Evolutionary conservation across 2,329 filamentous ascomycete genomes (phyloP), one percentile per base, ranked within the genome.

Genomic region (Colletotrichum liaoningense): DNA sequence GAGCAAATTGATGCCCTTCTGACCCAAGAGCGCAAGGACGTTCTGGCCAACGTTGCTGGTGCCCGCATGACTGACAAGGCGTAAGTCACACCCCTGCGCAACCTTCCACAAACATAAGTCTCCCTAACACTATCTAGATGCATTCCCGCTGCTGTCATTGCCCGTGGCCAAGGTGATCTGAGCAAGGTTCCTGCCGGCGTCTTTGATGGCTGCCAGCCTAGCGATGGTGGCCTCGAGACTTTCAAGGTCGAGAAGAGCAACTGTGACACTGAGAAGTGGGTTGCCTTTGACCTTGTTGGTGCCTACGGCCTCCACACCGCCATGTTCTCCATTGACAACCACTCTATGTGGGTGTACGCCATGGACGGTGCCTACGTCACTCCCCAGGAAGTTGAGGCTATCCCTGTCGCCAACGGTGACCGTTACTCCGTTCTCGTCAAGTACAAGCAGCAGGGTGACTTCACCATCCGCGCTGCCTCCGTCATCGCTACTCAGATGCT

Each of bases 221-320:
- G 86, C n/a, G 75, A 84, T 4, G 86, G 85, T 1, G 76, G 80
- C 0, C 78, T 78, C 0, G 86, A 88, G 38, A 80, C 86, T 11
- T 83, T 91, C 73, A 63, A 76, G 54, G 52, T 75, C 4, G 63
- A 74, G 66, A 73, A 72, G 56, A 33, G 78, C 79, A 76, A 81
- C 1, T 83, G 86, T 4, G 77, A 81, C 4, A 64, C 72, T 38
- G 77, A 80, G n/a, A 79, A 81, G 42, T 91, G 89, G 88, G 77
- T 86, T n/a, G 87, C 88, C 8, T 80, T 92, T 16, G 86, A 90
- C 74, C 77, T 91, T n/a, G 85, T 92, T 69, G 86, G 84, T n/a
- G 82, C 86, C 2, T 83, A 87, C 63, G 84, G 86, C 63, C 84
- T 89, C 30, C 79, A 86, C 60, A 86, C 83, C 0, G 82, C 83